Conservation (phyloP, 345 rosid species). For the Tarenaya hassleriana region DNA sequence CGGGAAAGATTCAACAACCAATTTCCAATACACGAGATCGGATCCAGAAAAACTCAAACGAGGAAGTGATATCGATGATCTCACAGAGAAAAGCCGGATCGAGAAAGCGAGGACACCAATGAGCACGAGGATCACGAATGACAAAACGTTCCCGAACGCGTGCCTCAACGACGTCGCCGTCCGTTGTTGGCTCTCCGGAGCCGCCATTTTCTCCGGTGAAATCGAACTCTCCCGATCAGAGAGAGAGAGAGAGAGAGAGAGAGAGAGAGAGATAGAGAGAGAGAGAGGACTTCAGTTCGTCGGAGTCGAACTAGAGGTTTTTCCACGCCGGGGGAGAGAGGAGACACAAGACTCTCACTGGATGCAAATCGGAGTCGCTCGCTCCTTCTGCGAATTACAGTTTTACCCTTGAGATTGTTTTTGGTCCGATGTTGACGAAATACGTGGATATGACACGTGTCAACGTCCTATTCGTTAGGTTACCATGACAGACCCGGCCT, state of each 20-base stretch:
- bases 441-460: too few species aligned
- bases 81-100: conserved; percentile 97
- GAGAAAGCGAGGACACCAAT: conserved; percentile 96
- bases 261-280: conserved; percentile 6
- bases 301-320: conserved; percentile 16
- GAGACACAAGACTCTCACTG: conserved; percentile 12
- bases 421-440: too few species aligned
- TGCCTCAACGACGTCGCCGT: conserved; percentile 38
- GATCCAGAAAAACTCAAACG: too few species aligned
- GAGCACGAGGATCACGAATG: conserved; percentile 76
- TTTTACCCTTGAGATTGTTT: too few species aligned
- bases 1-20: conserved; percentile 9
- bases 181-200: conserved; percentile 37
- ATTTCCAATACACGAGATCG: conserved; percentile 24
- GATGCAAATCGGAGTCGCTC: neutral
- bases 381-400: too few species aligned
- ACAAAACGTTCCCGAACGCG: conserved; percentile 75
- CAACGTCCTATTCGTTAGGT: too few species aligned
- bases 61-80: conserved; percentile 21
- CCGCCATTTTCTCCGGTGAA: conserved; percentile 58
- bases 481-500: too few species aligned
- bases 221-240: conserved; percentile 20
- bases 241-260: too few species aligned
- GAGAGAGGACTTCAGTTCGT: conserved; percentile 18
- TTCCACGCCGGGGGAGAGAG: neutral